Percentiles rank a stretch among this genome's conserved stretches.
These are phyloP conservation scores for Raffaelea arxii DNA, from an alignment of 2,329 filamentous ascomycete genomes.

Conservation along the genomic window DNA sequence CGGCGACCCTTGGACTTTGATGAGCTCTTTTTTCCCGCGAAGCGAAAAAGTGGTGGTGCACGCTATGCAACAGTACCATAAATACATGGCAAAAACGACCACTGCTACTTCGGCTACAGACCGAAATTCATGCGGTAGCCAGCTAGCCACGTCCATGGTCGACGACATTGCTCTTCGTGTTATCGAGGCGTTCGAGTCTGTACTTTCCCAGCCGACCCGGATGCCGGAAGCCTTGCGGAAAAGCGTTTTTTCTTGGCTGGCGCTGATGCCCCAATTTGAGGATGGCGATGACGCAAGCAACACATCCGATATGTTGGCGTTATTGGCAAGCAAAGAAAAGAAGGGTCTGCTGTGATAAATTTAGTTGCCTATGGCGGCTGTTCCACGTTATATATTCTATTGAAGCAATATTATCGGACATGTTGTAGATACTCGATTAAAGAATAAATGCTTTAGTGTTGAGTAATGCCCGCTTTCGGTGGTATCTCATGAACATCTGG, in stretches of 20 bases:
- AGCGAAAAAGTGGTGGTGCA: background rate
- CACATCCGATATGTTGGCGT: background rate
- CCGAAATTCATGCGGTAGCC: background rate
- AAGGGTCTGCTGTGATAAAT: background rate
- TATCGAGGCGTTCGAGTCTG: background rate
- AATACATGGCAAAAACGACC: background rate
- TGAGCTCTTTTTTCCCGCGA: background rate
- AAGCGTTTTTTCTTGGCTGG: background rate
- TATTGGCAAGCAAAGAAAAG: background rate
- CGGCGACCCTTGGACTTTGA: background rate
- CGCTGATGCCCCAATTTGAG: background rate
- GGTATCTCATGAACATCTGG: no score
- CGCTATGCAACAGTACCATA: background rate
- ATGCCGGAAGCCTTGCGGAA: background rate
- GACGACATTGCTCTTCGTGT: background rate
- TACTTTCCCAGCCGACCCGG: background rate
- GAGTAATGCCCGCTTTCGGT: no score
- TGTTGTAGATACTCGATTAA: no score
- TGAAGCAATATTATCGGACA: no score
- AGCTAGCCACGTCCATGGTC: background rate
- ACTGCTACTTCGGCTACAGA: background rate
- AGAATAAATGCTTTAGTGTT: no score
- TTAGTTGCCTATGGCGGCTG: no score
- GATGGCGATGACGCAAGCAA: background rate
- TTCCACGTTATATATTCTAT: no score